Evolutionary conservation across 805 yeast genomes (phyloP).

Genomic region (Wickerhamiella alocasiicola): DNA sequence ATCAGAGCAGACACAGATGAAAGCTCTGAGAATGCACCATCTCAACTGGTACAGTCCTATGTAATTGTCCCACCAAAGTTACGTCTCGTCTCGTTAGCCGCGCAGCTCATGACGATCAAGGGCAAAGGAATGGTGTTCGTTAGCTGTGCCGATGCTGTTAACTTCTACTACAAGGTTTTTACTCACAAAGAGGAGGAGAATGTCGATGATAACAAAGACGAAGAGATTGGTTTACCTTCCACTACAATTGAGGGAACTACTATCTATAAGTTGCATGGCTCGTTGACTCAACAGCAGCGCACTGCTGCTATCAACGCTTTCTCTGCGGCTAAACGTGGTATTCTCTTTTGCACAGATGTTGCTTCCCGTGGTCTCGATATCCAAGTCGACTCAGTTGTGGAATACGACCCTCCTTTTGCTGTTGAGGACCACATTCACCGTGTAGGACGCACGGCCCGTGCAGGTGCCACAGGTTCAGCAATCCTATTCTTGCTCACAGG

Average conservation of each 20-base stretch:
- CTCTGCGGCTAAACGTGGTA: constrained; percentile 34
- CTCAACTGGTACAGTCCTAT: constrained; percentile 70
- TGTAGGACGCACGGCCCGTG: constrained; percentile 96
- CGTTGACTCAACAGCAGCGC: constrained; percentile 72
- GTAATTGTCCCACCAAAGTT: constrained; percentile 87
- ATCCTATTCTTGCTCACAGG: constrained; percentile 77
- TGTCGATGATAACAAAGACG: constrained; percentile 26
- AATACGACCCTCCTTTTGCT: constrained; percentile 90
- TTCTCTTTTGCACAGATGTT: constrained; percentile 91
- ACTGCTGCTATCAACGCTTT: constrained; percentile 47
- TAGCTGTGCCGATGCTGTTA: constrained; percentile 94
- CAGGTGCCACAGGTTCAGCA: constrained; percentile 78
- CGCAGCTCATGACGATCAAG: constrained; percentile 37
- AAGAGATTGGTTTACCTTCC: constrained; percentile 38
- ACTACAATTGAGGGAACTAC: constrained; percentile 40
- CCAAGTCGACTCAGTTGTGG: constrained; percentile 75
- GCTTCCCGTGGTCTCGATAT: constrained; percentile 95
- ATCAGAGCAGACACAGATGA: constrained; percentile 34
- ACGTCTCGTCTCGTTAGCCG: constrained; percentile 69
- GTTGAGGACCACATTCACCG: constrained; percentile 92
- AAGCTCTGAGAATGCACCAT: constrained; percentile 53
- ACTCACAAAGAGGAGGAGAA: constrained; percentile 32
- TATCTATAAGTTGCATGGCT: constrained; percentile 75
- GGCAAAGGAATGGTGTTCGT: constrained; percentile 55
- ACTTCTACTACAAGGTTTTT: constrained; percentile 73